A percentile compares a stretch with the other conserved stretches of the same genome.
Evolutionary conservation across 2,329 filamentous ascomycete species (phyloP).

Genomic region (Paracoccidioides lutzii): DNA sequence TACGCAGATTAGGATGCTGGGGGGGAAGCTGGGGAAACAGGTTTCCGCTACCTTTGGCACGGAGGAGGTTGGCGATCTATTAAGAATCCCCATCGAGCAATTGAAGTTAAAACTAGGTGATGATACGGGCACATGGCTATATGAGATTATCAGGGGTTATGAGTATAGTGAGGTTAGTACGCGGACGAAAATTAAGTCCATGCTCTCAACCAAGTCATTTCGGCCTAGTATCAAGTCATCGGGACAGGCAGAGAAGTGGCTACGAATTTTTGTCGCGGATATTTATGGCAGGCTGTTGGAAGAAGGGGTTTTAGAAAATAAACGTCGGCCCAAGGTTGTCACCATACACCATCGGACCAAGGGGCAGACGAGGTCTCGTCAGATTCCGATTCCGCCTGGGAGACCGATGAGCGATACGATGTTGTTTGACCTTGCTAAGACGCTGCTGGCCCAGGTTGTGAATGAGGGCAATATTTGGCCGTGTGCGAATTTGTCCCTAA

Average conservation of each 20-base stretch:
- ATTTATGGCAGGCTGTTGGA: slow-evolving; percentile 83
- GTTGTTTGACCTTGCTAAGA: slow-evolving; percentile 64
- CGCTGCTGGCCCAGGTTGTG: slow-evolving; percentile 62
- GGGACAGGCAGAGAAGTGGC: slow-evolving; percentile 72
- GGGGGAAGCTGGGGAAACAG: slow-evolving; percentile 85
- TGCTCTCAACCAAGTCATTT: slow-evolving; percentile 95
- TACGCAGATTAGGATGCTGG: slow-evolving; percentile 88
- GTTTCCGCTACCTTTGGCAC: slow-evolving; percentile 70
- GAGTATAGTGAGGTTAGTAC: slow-evolving; percentile 82
- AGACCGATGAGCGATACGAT: slow-evolving; percentile 57
- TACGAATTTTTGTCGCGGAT: slow-evolving; percentile 82
- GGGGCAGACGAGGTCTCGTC: slow-evolving; percentile 60
- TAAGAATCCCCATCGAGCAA: slow-evolving; percentile 59
- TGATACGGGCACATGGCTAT: slow-evolving; percentile 74
- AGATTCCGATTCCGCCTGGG: slow-evolving; percentile 63
- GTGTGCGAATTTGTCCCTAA: slow-evolving; percentile 77
- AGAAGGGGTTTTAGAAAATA: slow-evolving; percentile 79
- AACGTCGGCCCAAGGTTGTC: slow-evolving; percentile 70
- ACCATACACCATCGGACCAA: slow-evolving; percentile 66
- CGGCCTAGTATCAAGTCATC: slow-evolving; percentile 64
- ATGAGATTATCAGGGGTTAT: slow-evolving; percentile 71
- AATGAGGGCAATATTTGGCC: slow-evolving; percentile 75
- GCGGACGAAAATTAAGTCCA: slow-evolving; percentile 87
- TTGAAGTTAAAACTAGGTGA: slow-evolving; percentile 67
- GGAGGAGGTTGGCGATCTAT: slow-evolving; percentile 62